Base-by-base conservation (phyloP, 2,329 filamentous ascomycete species). In the Decorospora gaudefroyi region DNA sequence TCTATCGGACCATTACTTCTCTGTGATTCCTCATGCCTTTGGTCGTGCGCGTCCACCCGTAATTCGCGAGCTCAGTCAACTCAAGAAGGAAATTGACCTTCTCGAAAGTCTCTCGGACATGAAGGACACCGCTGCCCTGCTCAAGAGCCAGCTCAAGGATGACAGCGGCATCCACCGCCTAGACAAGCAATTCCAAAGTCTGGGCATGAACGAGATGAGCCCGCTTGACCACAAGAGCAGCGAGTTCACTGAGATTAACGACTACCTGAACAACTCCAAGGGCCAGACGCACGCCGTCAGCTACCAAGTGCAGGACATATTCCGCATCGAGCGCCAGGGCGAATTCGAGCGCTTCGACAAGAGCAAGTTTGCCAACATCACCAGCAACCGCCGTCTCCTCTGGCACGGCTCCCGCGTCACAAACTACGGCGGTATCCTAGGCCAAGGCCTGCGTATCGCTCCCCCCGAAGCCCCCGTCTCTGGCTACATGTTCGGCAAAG, bases 401-500 rank as follows among this genome's bases (percentile, higher is more conserved):
- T 96, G 90, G 90, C 90, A 95, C 65, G 90, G 90, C 11, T 91
- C 87, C 11, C 84, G 89, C 22, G 80, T 78, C 21, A 93, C 88
- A 38, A 95, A 95, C 67, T 95, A 85, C 55, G 89, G 86, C 62
- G 90, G 90, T 62, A 96, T 96, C 46, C 80, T 95, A 28, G 87
- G 84, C 44, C 88, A 95, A 69, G 90, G 90, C 53, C 79, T 96
- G 5, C 86, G 89, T n/a, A 95, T 95, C 54, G 90, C 90, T 5
- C 90, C 90, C 0, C 86, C 86, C 0, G 86, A 95, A 68, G 90
- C 90, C 0, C 90, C 89, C 0, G 84, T 84, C 0, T 80, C 78
- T 4, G 88, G 88, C 1, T 90, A 92, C 74, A 92, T 92, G 87
- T 95, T 95, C 56, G 90, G 86, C 44, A 95, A 95, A 69, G 90